Base-by-base conservation (phyloP, 1,139 yeast species). In the Kurtzmaniella quercitrusa region DNA sequence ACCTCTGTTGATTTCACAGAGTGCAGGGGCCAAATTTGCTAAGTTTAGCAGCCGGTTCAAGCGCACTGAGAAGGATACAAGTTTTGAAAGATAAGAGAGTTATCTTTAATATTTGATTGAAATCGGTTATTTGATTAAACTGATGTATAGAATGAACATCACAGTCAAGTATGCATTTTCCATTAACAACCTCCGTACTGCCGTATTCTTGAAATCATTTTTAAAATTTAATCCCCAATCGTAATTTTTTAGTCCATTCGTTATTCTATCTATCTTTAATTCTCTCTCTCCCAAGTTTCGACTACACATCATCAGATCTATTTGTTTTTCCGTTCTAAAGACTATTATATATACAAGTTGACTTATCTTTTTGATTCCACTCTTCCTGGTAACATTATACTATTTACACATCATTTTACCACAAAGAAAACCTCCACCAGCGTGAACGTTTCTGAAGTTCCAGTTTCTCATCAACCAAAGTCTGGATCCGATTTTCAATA, bases 1-100 rank as follows among this genome's bases (percentile, higher is more conserved):
- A 33, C 65, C 58, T 51, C 56, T 61, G 30, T 52, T 57, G 6
- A 50, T 57, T 38, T 63, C 67, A 22, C 57, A 51, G 38, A 50
- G 61, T 9, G 59, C 72, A 2, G 66, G 73, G 3, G 60, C 71
- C 20, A 70, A 65, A 50, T 68, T 71, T 54, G 74, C 76, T 17
- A 67, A 67, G 49, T 70, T 69, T 49, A 63, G 74, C 51, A 61
- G 63, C 36, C 60, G 64, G 48, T 67, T 68, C 47, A 54, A 16
- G 16, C 34, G 34, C 11, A 5, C 34, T 14, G 34, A 30, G 3
- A 7, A 28, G 33, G 33, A 28, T 5, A 28, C 15, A 11, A n/a
- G 33, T 28, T 6, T 28, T 28, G 12, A 28, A 9, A 57, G 18
- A 37, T 58, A 58, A 50, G 50, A 53, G 38, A 40, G 39, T 33